Percentiles rank a stretch among this genome's conserved stretches.
These are phyloP conservation scores for Agaricus blazei DNA, from an alignment of 768 basidiomycete genomes.

Conservation along the genomic window DNA sequence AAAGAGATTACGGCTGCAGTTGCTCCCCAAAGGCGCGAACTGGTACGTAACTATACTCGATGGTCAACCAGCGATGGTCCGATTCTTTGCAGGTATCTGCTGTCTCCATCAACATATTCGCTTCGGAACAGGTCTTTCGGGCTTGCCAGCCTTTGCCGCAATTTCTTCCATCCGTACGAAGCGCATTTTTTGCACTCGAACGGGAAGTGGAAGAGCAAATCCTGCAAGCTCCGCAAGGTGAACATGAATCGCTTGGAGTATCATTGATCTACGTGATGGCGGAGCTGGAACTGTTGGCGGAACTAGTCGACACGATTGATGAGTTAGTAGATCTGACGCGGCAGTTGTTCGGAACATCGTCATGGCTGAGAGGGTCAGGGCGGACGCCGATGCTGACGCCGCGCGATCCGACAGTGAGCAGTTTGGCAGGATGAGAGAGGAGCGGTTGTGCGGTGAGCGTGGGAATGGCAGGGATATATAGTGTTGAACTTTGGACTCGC, in stretches of 20 bases:
- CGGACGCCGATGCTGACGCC: slow-evolving; percentile 4
- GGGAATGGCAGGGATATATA: slow-evolving; percentile 1
- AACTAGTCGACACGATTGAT: slow-evolving; percentile 38
- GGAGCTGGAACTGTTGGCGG: slow-evolving; percentile 35
- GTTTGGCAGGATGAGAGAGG: slow-evolving; percentile 5
- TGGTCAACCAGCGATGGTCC: neutral
- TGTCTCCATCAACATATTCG: slow-evolving; percentile 42
- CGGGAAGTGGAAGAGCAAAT: slow-evolving; percentile 29
- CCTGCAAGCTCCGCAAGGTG: slow-evolving; percentile 11
- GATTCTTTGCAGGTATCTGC: slow-evolving; percentile 27
- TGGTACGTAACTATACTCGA: slow-evolving; percentile 15
- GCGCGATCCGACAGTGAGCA: neutral
- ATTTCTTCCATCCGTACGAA: slow-evolving; percentile 40
- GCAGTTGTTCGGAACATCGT: slow-evolving; percentile 37
- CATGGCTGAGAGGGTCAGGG: slow-evolving; percentile 27
- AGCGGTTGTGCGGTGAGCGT: neutral
- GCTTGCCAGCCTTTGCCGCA: slow-evolving; percentile 43
- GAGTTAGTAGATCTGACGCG: slow-evolving; percentile 33
- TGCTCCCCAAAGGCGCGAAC: slow-evolving; percentile 35
- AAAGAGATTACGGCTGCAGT: slow-evolving; percentile 35
- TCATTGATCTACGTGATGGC: slow-evolving; percentile 37
- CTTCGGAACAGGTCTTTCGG: slow-evolving; percentile 42
- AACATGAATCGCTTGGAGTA: slow-evolving; percentile 27
- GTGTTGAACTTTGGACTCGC: neutral
- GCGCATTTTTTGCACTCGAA: slow-evolving; percentile 32